phyloP scores from a whole-genome alignment of 2,329 filamentous ascomycete species.

The Leptographium wingfieldii region DNA sequence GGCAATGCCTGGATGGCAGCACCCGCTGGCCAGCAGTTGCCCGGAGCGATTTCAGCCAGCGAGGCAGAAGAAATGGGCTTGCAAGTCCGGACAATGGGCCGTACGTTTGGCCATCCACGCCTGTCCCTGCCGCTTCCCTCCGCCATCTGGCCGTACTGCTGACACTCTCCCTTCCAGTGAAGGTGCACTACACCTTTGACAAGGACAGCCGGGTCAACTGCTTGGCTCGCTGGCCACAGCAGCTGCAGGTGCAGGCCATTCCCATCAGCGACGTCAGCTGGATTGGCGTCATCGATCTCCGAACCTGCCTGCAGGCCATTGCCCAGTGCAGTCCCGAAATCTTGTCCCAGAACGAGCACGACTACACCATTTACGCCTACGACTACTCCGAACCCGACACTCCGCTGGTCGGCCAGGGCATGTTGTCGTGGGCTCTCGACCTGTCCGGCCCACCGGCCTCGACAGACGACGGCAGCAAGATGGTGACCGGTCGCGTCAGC shows the following conservation, averaged over 20 bases:
- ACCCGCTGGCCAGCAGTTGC: not conserved
- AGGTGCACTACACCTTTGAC: constrained; percentile 95
- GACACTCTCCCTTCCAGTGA: constrained; percentile 48
- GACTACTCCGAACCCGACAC: constrained; percentile 94
- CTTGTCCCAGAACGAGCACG: constrained; percentile 53
- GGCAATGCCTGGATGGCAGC: constrained; percentile 4
- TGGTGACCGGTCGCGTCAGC: constrained; percentile 83
- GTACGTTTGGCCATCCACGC: constrained; percentile 13
- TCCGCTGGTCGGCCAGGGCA: constrained; percentile 86
- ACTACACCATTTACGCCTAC: constrained; percentile 95
- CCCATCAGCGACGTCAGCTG: constrained; percentile 65
- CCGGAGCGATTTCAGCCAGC: constrained; percentile 1
- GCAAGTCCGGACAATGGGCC: constrained; percentile 21
- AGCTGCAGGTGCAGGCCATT: constrained; percentile 68
- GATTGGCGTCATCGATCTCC: constrained; percentile 80
- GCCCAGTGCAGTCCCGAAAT: constrained; percentile 73
- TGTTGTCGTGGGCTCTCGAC: constrained; percentile 73
- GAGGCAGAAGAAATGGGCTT: constrained; percentile 18
- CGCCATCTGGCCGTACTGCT: not conserved
- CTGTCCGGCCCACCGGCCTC: constrained; percentile 27
- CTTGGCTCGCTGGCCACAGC: constrained; percentile 71
- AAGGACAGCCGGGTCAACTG: constrained; percentile 79
- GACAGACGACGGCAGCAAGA: constrained; percentile 35
- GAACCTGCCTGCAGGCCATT: constrained; percentile 76
- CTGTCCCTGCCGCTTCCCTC: not conserved